These are phyloP conservation scores for Claviceps spartinae DNA, from an alignment of 2,329 filamentous ascomycete genomes.

Conservation along the genomic window DNA sequence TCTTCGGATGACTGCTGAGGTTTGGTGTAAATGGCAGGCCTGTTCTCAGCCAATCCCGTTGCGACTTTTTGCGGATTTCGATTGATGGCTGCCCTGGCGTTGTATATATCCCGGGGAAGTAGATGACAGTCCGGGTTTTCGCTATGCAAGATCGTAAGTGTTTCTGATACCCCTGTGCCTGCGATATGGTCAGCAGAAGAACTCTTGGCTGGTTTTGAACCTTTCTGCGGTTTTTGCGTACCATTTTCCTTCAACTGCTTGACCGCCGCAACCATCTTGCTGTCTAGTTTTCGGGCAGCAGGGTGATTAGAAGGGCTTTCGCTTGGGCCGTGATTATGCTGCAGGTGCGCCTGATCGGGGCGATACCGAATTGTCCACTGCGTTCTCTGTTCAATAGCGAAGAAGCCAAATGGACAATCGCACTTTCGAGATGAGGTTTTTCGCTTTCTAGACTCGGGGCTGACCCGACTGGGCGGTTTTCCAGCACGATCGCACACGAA, in stretches of 20 bases:
- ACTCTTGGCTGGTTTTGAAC: conserved; percentile 3
- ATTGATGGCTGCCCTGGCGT: conserved; percentile 52
- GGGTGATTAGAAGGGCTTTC: conserved; percentile 54
- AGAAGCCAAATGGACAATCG: conserved; percentile 57
- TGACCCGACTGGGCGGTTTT: conserved; percentile 48
- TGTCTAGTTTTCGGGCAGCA: conserved; percentile 51
- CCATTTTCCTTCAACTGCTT: conserved; percentile 53
- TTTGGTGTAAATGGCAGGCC: conserved; percentile 53
- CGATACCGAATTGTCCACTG: conserved; percentile 55
- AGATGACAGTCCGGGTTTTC: conserved; percentile 51
- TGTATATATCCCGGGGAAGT: conserved; percentile 53
- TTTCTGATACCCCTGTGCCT: conserved; percentile 53
- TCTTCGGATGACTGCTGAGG: conserved; percentile 50
- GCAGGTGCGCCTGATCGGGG: conserved; percentile 42
- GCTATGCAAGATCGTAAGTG: conserved; percentile 50
- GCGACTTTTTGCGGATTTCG: conserved; percentile 50
- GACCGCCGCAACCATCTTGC: conserved; percentile 53
- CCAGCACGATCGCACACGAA: conserved; percentile 54
- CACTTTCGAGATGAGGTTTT: conserved; percentile 57
- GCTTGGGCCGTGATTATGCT: conserved; percentile 52
- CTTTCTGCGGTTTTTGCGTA: conserved; percentile 23
- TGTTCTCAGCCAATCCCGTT: conserved; percentile 43
- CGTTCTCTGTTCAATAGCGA: conserved; percentile 52
- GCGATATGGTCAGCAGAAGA: conserved; percentile 9
- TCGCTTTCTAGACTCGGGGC: conserved; percentile 48